Percentiles rank a stretch among this genome's conserved stretches.
These are phyloP conservation scores for Salvia miltiorrhiza DNA, from an alignment of 257 asterid species.

Conservation along the genomic window DNA sequence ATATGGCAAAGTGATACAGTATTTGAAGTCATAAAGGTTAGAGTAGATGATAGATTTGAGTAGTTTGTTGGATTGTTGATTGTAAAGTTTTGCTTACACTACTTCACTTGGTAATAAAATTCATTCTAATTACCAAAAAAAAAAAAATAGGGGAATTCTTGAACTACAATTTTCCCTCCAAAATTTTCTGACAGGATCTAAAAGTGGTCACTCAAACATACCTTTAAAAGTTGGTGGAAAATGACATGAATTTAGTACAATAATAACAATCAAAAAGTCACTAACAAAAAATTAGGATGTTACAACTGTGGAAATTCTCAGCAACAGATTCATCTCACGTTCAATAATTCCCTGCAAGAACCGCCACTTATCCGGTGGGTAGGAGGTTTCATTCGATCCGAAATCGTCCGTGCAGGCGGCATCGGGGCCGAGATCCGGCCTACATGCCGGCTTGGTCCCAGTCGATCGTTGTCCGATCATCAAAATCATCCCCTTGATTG, in stretches of 20 bases:
- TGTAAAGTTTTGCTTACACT: too few species aligned
- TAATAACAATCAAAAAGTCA: background rate
- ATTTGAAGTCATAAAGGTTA: too few species aligned
- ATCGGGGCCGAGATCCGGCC: background rate
- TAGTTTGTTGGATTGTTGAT: too few species aligned
- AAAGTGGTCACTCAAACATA: background rate
- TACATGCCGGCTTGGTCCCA: constrained; percentile 73
- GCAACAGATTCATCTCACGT: background rate
- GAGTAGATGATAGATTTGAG: too few species aligned
- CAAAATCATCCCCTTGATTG: constrained; percentile 36
- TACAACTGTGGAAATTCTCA: background rate
- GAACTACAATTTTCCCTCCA: background rate
- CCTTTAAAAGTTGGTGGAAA: background rate
- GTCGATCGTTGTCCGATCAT: constrained; percentile 48
- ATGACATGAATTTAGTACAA: background rate
- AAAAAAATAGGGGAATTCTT: background rate
- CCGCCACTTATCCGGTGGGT: background rate
- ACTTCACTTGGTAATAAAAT: too few species aligned
- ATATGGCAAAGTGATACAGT: too few species aligned
- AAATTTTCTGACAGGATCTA: background rate
- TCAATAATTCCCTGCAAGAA: background rate
- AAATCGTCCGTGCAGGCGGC: background rate
- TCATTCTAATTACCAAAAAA: too few species aligned
- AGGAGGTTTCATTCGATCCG: background rate
- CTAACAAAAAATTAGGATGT: background rate